Evolutionary conservation across 2,329 filamentous ascomycete genomes (phyloP).

Genomic region (Talaromyces sp.): DNA sequence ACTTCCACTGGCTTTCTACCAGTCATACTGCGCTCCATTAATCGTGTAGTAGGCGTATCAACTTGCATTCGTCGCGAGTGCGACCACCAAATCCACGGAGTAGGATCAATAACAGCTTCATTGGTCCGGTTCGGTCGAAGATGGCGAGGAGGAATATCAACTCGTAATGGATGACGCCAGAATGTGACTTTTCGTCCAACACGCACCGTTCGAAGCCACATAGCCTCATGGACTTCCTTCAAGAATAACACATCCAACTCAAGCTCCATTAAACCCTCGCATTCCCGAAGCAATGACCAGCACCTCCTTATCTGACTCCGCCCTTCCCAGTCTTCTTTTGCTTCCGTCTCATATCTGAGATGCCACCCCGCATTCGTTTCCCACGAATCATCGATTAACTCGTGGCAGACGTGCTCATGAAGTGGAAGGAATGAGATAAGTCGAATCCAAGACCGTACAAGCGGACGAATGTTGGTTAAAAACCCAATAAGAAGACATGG

Average conservation of each 20-base stretch:
- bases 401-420: neutral
- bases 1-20: neutral
- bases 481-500: constrained; percentile 12
- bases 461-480: constrained; percentile 9
- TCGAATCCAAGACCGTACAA: constrained; percentile 23
- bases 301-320: constrained; percentile 6
- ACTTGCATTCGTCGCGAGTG: constrained; percentile 2
- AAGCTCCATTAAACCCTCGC: constrained; percentile 7
- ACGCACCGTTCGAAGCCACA: constrained; percentile 1
- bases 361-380: neutral
- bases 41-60: constrained; percentile 6
- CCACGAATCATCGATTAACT: neutral
- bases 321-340: neutral
- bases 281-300: constrained; percentile 9
- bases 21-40: constrained; percentile 7
- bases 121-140: too few species aligned
- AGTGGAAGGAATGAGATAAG: constrained; percentile 14
- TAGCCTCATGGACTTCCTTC: neutral
- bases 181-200: neutral
- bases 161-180: neutral
- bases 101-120: neutral
- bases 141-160: too few species aligned
- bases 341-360: neutral
- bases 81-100: neutral
- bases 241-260: constrained; percentile 6